Percentiles rank a stretch among this genome's conserved stretches.
phyloP scores from a whole-genome alignment of 192 early-diverging fungal genomes.

The Gorgonomyces haynaldii region DNA sequence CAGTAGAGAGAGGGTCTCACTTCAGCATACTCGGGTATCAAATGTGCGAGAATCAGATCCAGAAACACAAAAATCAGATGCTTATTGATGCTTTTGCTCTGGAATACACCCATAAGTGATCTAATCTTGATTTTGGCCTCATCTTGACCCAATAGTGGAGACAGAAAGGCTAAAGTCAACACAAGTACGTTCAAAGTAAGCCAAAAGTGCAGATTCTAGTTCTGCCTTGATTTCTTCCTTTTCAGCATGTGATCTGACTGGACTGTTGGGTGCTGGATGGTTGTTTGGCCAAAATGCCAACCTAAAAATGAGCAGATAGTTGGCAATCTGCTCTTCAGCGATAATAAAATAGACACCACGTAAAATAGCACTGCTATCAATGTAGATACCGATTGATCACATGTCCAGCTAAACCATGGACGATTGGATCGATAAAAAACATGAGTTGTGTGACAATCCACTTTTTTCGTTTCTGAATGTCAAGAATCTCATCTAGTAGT shows the following conservation, averaged over 20 bases:
- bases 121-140: conserved; percentile 6
- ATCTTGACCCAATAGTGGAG: conserved; percentile 6
- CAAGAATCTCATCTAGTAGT: conserved; percentile 10
- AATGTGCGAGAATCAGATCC: conserved; percentile 17
- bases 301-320: conserved; percentile 7
- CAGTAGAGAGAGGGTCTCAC: too few relatives aligned
- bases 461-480: not conserved
- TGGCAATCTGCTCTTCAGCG: conserved; percentile 8
- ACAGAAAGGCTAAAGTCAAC: conserved; percentile 3
- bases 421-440: conserved; percentile 18
- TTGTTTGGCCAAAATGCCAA: conserved; percentile 17
- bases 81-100: conserved; percentile 23
- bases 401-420: not conserved
- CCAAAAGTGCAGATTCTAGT: not conserved
- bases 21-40: conserved; percentile 22
- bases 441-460: conserved; percentile 20
- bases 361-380: conserved; percentile 8
- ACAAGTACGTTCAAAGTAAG: conserved; percentile 4
- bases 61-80: conserved; percentile 21
- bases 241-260: conserved; percentile 2
- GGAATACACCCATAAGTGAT: conserved; percentile 16
- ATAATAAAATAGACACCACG: conserved; percentile 9
- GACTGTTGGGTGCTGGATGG: not conserved
- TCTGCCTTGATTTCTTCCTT: conserved; percentile 5
- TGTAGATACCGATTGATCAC: conserved; percentile 9